These are phyloP conservation scores for Wallacemonas sp. DNA, from an alignment of 208 protist genomes.

Conservation along the genomic window DNA sequence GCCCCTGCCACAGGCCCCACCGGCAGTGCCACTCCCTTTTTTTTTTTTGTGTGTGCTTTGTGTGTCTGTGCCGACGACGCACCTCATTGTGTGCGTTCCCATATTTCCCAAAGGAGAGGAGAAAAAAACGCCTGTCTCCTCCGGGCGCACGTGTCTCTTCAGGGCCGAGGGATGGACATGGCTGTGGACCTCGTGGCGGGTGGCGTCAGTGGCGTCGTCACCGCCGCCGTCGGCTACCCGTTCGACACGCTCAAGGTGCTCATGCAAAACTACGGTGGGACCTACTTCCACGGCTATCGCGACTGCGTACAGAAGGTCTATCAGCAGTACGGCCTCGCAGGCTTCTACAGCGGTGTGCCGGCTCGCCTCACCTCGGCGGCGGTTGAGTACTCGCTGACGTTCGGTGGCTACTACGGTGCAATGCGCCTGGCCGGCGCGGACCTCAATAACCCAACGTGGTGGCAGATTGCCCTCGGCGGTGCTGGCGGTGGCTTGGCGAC, in stretches of 20 bases:
- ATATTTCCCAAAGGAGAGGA: too few relatives aligned
- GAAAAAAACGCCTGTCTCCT: too few relatives aligned
- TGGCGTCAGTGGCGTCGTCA: slow-evolving; percentile 30
- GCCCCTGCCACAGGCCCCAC: too few relatives aligned
- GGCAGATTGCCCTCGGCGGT: slow-evolving; percentile 34
- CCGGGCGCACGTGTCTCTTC: too few relatives aligned
- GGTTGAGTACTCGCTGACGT: slow-evolving; percentile 36
- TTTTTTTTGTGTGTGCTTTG: too few relatives aligned
- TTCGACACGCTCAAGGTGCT: slow-evolving; percentile 60
- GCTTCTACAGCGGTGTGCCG: slow-evolving; percentile 44
- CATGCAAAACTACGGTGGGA: slow-evolving; percentile 24
- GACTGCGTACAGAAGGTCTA: slow-evolving; percentile 23
- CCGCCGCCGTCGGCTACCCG: slow-evolving; percentile 42
- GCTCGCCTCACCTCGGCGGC: slow-evolving; percentile 25
- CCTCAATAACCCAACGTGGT: slow-evolving; percentile 12
- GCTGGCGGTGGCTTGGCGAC: slow-evolving; percentile 30
- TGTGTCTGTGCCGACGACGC: too few relatives aligned
- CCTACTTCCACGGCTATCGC: slow-evolving; percentile 21
- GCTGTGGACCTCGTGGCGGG: slow-evolving; percentile 27
- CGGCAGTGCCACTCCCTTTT: too few relatives aligned
- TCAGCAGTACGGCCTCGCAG: slow-evolving; percentile 25
- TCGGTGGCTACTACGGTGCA: slow-evolving; percentile 37
- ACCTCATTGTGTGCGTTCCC: too few relatives aligned
- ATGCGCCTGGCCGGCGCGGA: slow-evolving; percentile 16
- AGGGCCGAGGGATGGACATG: background rate